Evolutionary conservation across 2,329 filamentous ascomycete species (phyloP).

Genomic region (Talaromyces sp.): DNA sequence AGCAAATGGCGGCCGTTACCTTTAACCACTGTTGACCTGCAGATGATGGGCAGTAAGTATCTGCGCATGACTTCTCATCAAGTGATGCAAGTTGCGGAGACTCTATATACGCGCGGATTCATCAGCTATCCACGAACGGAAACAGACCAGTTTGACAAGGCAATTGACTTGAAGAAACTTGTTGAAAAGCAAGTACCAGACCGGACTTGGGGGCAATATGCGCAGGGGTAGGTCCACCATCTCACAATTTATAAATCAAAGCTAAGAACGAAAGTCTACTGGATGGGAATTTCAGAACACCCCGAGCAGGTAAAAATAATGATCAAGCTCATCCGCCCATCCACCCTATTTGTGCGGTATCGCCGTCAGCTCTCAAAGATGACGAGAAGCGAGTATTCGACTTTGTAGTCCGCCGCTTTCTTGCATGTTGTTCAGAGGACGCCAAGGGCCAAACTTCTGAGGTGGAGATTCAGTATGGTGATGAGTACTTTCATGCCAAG

Average conservation of each 20-base stretch:
- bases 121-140: slow-evolving; percentile 98
- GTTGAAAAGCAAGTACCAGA: slow-evolving; percentile 81
- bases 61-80: slow-evolving; percentile 86
- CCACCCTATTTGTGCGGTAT: slow-evolving; percentile 85
- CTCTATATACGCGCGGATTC: slow-evolving; percentile 87
- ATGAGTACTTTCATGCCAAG: slow-evolving; percentile 75
- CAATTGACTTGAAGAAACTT: slow-evolving; percentile 75
- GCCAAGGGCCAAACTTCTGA: slow-evolving; percentile 83
- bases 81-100: slow-evolving; percentile 84
- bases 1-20: slow-evolving; percentile 93
- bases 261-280: slow-evolving; percentile 50
- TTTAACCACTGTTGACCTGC: slow-evolving; percentile 90
- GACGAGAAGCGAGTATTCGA: slow-evolving; percentile 80
- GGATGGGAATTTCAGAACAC: slow-evolving; percentile 73
- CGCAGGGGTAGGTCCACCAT: slow-evolving; percentile 53
- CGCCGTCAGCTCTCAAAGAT: slow-evolving; percentile 56
- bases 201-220: slow-evolving; percentile 73
- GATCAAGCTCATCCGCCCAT: slow-evolving; percentile 98
- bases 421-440: slow-evolving; percentile 94
- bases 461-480: slow-evolving; percentile 77
- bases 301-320: slow-evolving; percentile 80
- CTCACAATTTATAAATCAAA: background rate
- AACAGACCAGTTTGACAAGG: slow-evolving; percentile 90
- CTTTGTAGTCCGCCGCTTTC: slow-evolving; percentile 84
- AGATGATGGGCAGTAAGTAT: slow-evolving; percentile 89